Conservation (phyloP, 2,329 filamentous ascomycete genomes). For the Trichophyton rubrum region DNA sequence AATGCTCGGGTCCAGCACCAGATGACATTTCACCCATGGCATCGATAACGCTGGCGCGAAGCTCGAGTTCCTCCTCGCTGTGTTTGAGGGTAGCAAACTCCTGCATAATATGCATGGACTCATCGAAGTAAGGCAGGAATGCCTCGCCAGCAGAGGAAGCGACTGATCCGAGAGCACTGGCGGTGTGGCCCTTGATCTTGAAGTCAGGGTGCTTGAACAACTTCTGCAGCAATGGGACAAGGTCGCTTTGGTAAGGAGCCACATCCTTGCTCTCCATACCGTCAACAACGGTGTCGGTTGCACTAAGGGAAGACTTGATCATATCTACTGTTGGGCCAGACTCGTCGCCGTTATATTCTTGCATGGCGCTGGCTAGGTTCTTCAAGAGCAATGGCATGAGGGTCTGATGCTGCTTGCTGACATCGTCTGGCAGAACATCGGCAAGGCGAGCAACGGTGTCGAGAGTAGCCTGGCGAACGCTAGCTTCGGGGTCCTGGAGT, state of each 20-base stretch:
- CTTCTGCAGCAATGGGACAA: constrained; percentile 72
- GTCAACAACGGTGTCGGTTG: constrained; percentile 82
- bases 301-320: constrained; percentile 78
- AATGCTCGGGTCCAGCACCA: constrained; percentile 72
- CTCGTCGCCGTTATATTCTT: constrained; percentile 50
- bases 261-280: constrained; percentile 70
- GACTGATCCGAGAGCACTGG: constrained; percentile 80
- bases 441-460: constrained; percentile 81
- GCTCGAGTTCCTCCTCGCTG: constrained; percentile 75
- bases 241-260: constrained; percentile 64
- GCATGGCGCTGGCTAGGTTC: constrained; percentile 73
- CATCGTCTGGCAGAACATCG: constrained; percentile 84
- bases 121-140: constrained; percentile 84
- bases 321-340: constrained; percentile 70
- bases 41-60: constrained; percentile 82
- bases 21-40: constrained; percentile 84
- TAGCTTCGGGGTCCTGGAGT: constrained; percentile 67
- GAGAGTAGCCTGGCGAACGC: constrained; percentile 75
- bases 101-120: constrained; percentile 80
- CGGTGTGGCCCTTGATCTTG: constrained; percentile 79
- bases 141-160: constrained; percentile 69
- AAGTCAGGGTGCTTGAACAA: constrained; percentile 75
- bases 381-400: constrained; percentile 75
- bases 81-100: constrained; percentile 77
- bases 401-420: constrained; percentile 70